These are phyloP conservation scores for Kalmusia sp. DNA, from an alignment of 2,329 filamentous ascomycete species.

Conservation along the genomic window DNA sequence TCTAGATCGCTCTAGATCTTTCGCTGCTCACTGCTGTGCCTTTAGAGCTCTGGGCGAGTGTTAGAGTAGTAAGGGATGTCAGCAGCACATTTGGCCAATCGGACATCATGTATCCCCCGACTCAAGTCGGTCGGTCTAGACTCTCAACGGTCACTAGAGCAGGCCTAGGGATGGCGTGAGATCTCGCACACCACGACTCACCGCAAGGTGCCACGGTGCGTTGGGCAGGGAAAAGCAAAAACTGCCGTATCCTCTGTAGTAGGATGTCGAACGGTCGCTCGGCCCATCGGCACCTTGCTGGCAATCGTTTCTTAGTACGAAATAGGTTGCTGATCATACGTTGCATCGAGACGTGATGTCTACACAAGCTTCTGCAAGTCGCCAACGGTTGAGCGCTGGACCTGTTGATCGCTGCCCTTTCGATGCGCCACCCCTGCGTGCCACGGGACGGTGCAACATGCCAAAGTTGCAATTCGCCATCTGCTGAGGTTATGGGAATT, in stretches of 20 bases:
- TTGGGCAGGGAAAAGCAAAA: no score
- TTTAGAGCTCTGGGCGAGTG: background rate
- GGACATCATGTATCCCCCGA: background rate
- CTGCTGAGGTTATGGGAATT: background rate
- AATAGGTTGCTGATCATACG: background rate
- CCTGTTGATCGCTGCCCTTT: slow-evolving; percentile 3
- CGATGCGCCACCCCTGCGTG: background rate
- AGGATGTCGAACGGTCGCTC: no score
- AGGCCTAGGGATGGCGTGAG: background rate
- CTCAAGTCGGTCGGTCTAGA: background rate
- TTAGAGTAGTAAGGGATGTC: background rate
- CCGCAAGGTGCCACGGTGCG: no score
- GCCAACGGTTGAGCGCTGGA: background rate
- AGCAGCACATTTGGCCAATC: background rate
- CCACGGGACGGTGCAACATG: background rate
- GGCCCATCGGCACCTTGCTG: background rate
- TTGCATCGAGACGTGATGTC: background rate
- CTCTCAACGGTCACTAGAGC: background rate
- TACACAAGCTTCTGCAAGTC: background rate
- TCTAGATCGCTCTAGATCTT: slow-evolving; percentile 5
- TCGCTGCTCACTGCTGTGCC: background rate
- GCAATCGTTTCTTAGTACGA: background rate
- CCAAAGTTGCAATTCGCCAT: background rate
- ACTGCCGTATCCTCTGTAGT: no score
- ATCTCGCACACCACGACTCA: background rate